Evolutionary conservation across 768 basidiomycete species (phyloP).

Genomic region (Suillus ampliporus): DNA sequence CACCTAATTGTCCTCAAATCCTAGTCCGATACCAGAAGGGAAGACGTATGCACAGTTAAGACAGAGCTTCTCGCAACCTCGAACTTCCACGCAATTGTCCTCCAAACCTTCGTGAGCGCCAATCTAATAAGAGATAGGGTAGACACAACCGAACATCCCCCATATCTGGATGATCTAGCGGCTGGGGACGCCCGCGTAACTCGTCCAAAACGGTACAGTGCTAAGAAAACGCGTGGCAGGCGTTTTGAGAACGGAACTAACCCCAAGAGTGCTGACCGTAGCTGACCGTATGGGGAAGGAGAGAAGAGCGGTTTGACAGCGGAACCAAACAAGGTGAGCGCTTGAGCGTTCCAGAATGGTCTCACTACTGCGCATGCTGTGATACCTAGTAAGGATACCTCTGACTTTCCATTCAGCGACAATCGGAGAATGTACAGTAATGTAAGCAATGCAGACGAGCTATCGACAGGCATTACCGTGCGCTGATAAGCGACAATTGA

Average conservation of each 20-base stretch:
- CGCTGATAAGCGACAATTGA: neutral
- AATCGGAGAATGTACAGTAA: neutral
- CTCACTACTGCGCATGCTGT: neutral
- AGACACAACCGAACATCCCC: neutral
- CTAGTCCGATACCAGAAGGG: neutral
- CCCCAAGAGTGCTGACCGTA: neutral
- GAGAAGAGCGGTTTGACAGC: conserved; percentile 7
- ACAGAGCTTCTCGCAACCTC: neutral
- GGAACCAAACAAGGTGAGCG: conserved; percentile 16
- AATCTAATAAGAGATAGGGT: neutral
- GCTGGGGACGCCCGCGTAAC: neutral
- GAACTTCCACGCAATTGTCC: conserved; percentile 16
- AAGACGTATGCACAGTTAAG: conserved; percentile 6
- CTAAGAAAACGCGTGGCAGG: neutral
- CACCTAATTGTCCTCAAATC: neutral
- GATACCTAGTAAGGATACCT: too few species aligned
- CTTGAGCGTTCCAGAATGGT: neutral
- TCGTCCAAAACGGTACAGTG: neutral
- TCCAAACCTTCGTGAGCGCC: conserved; percentile 8
- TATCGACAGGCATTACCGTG: neutral
- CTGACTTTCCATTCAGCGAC: neutral
- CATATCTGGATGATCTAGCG: neutral
- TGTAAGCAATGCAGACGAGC: neutral
- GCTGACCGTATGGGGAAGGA: neutral
- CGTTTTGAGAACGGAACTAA: neutral